Evolutionary conservation across 1,284 basidiomycete species (phyloP).

Genomic region (Volvariella surrecta): DNA sequence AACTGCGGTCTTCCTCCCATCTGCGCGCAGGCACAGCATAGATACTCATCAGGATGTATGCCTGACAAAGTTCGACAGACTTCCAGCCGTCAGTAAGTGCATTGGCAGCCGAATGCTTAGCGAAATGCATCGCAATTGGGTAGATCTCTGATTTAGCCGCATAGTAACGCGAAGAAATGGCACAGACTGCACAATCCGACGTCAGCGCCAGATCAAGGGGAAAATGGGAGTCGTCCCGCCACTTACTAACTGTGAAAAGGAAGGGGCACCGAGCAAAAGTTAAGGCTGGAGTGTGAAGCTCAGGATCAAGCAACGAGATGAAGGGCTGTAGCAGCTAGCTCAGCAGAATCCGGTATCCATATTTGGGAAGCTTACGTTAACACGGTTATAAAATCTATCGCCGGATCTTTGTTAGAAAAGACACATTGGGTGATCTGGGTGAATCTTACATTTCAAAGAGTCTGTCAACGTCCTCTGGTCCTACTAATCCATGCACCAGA

Average conservation of each 20-base stretch:
- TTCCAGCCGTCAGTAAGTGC: constrained; percentile 79
- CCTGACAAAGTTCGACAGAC: constrained; percentile 69
- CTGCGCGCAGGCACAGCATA: constrained; percentile 69
- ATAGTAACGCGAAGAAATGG: constrained; percentile 70
- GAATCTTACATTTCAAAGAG: constrained; percentile 72
- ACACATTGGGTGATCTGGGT: constrained; percentile 5
- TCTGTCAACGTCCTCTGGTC: constrained; percentile 72
- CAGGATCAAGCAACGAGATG: constrained; percentile 65
- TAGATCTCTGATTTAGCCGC: constrained; percentile 71
- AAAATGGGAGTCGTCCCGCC: background rate
- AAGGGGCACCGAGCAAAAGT: constrained; percentile 76
- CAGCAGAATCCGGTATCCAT: background rate
- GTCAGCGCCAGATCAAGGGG: constrained; percentile 4
- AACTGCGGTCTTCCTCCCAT: constrained; percentile 80
- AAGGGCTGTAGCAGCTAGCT: constrained; percentile 42
- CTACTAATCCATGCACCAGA: constrained; percentile 72
- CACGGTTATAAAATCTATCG: constrained; percentile 57
- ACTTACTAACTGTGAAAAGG: constrained; percentile 74
- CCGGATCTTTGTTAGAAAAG: constrained; percentile 6
- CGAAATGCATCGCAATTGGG: constrained; percentile 82
- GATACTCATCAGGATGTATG: constrained; percentile 73
- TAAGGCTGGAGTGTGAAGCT: constrained; percentile 60
- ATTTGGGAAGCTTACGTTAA: constrained; percentile 51
- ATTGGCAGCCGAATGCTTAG: constrained; percentile 72
- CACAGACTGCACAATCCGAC: constrained; percentile 46